Conservation (phyloP, 805 yeast genomes). For the Yarrowia sp. region DNA sequence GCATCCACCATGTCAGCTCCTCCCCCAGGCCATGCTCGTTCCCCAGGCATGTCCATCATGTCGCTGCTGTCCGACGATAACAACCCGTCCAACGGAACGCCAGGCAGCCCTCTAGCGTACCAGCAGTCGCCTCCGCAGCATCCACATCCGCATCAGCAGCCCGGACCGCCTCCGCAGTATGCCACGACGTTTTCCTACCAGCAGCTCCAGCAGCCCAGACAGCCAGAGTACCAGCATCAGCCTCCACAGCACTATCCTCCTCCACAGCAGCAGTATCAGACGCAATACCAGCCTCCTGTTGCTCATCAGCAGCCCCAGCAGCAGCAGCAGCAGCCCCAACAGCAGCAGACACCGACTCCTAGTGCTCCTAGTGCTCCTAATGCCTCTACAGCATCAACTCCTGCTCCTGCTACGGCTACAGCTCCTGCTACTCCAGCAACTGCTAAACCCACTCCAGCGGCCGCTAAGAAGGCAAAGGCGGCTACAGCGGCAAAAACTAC, state of each 20-base stretch:
- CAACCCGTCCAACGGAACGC: constrained; percentile 27
- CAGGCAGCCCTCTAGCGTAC: constrained; percentile 16
- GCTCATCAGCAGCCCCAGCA: constrained; percentile 10
- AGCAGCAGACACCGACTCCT: neutral
- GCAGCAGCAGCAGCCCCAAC: neutral
- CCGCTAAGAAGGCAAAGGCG: constrained; percentile 40
- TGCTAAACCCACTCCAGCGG: neutral
- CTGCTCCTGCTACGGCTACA: constrained; percentile 37
- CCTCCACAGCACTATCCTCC: constrained; percentile 9
- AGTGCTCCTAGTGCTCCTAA: constrained; percentile 28
- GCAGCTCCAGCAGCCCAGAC: constrained; percentile 22
- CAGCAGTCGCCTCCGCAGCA: constrained; percentile 13
- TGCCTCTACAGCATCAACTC: neutral
- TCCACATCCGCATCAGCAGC: constrained; percentile 32
- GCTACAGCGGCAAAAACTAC: constrained; percentile 33
- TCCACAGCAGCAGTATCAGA: constrained; percentile 26
- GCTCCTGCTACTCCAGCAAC: constrained; percentile 36
- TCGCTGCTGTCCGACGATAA: constrained; percentile 32
- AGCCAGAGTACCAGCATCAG: neutral
- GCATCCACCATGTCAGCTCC: constrained; percentile 14
- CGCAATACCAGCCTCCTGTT: constrained; percentile 14
- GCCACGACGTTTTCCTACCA: constrained; percentile 31
- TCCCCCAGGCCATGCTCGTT: constrained; percentile 25
- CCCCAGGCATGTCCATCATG: constrained; percentile 38
- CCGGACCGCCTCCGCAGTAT: constrained; percentile 26